Evolutionary conservation across 176 grass and related monocot species (phyloP).

Genomic region (Carex kokanica): DNA sequence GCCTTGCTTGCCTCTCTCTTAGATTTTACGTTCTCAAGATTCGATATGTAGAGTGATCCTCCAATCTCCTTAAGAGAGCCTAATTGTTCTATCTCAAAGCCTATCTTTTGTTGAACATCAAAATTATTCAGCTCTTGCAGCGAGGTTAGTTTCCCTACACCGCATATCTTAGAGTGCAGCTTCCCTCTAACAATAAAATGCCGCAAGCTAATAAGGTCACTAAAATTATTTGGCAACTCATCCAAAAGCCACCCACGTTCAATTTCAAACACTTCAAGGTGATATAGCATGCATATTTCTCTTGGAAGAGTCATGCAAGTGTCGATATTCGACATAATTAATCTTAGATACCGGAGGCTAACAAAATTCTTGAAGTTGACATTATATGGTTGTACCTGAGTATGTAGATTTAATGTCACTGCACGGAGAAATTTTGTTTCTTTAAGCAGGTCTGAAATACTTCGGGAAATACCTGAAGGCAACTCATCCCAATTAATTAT

Average conservation of each 20-base stretch:
- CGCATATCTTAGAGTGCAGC: background rate
- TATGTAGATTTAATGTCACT: background rate
- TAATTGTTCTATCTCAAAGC: constrained; percentile 17
- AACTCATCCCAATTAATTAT: constrained; percentile 15
- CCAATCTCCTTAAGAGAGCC: constrained; percentile 10
- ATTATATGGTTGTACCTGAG: no score
- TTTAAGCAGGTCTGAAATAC: background rate
- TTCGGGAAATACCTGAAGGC: background rate
- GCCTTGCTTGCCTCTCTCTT: background rate
- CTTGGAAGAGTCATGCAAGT: background rate
- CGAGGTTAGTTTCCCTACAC: background rate
- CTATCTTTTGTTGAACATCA: background rate
- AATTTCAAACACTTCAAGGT: constrained; percentile 39
- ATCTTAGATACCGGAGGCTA: constrained; percentile 36
- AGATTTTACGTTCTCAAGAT: background rate
- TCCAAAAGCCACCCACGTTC: no score
- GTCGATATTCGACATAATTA: background rate
- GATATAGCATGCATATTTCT: background rate
- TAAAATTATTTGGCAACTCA: background rate
- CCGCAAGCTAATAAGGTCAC: constrained; percentile 6
- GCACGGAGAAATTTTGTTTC: background rate
- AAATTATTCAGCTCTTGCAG: constrained; percentile 18
- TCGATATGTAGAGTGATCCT: background rate
- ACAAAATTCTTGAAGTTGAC: background rate
- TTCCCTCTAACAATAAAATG: background rate